These are phyloP conservation scores for Trichophyton verrucosum DNA, from an alignment of 2,329 filamentous ascomycete species.

Conservation along the genomic window DNA sequence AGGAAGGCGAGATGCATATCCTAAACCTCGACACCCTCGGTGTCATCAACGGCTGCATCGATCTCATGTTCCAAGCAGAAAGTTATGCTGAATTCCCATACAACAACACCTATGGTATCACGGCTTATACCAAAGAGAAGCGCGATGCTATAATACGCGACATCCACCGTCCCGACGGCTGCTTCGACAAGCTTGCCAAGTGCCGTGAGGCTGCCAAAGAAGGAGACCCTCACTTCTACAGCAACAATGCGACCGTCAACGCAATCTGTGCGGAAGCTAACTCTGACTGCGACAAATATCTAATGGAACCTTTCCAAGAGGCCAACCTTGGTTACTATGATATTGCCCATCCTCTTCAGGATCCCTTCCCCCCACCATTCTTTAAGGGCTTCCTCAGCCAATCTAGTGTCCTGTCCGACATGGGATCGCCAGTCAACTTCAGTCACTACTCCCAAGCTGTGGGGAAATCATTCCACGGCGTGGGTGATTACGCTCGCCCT, in stretches of 20 bases:
- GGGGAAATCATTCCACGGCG: constrained; percentile 33
- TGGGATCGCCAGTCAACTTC: constrained; percentile 51
- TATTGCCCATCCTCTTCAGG: constrained; percentile 39
- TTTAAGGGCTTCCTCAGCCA: constrained; percentile 46
- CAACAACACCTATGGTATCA: constrained; percentile 46
- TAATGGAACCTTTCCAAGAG: constrained; percentile 36
- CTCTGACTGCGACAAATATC: constrained; percentile 28
- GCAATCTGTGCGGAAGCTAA: constrained; percentile 34
- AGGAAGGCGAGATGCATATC: constrained; percentile 11
- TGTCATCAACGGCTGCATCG: constrained; percentile 48
- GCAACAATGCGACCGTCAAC: constrained; percentile 36
- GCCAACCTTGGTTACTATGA: constrained; percentile 44
- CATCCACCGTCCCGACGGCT: constrained; percentile 37
- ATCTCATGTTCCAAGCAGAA: constrained; percentile 45
- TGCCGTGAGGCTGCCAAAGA: constrained; percentile 38
- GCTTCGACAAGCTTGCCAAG: constrained; percentile 40
- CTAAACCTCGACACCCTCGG: constrained; percentile 11
- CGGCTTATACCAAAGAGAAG: constrained; percentile 33
- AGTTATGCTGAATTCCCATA: constrained; percentile 32
- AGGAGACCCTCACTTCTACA: constrained; percentile 40
- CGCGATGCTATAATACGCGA: constrained; percentile 6
- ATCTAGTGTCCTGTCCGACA: constrained; percentile 42
- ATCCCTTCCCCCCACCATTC: constrained; percentile 43
- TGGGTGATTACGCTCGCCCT: constrained; percentile 37
- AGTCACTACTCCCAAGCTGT: constrained; percentile 36